Percentiles rank a stretch among this genome's conserved stretches.
These are phyloP conservation scores for Chalciporus chontae DNA, from an alignment of 768 basidiomycete species.

Conservation along the genomic window DNA sequence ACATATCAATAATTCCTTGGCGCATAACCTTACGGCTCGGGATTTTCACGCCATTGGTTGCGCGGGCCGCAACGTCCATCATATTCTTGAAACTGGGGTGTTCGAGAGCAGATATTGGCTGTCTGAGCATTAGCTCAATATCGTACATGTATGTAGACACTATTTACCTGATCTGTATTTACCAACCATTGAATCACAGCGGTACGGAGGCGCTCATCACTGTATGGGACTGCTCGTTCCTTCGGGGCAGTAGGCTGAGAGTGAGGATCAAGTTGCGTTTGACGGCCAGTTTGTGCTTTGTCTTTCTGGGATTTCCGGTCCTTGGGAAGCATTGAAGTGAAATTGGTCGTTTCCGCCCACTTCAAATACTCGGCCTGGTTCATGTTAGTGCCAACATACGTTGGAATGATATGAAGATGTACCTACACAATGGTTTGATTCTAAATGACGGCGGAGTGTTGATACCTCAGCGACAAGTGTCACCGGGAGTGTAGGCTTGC, in stretches of 20 bases:
- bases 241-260: neutral
- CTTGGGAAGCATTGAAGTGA: slow-evolving; percentile 19
- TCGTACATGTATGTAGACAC: neutral
- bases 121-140: neutral
- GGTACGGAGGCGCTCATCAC: slow-evolving; percentile 24
- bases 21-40: neutral
- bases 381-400: too few relatives aligned
- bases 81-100: slow-evolving; percentile 21
- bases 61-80: neutral
- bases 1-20: neutral
- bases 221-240: slow-evolving; percentile 26
- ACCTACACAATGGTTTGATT: too few relatives aligned
- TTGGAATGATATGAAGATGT: too few relatives aligned
- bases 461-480: too few relatives aligned
- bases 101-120: slow-evolving; percentile 33
- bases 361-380: neutral
- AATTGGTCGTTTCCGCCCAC: slow-evolving; percentile 12
- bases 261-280: neutral
- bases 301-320: slow-evolving; percentile 13
- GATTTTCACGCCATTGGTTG: slow-evolving; percentile 20
- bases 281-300: neutral
- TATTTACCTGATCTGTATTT: slow-evolving; percentile 35
- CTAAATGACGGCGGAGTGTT: too few relatives aligned
- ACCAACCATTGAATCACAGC: slow-evolving; percentile 38
- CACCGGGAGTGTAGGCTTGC: too few relatives aligned